phyloP scores from a whole-genome alignment of 345 rosid genomes.

The Heritiera fomes region DNA sequence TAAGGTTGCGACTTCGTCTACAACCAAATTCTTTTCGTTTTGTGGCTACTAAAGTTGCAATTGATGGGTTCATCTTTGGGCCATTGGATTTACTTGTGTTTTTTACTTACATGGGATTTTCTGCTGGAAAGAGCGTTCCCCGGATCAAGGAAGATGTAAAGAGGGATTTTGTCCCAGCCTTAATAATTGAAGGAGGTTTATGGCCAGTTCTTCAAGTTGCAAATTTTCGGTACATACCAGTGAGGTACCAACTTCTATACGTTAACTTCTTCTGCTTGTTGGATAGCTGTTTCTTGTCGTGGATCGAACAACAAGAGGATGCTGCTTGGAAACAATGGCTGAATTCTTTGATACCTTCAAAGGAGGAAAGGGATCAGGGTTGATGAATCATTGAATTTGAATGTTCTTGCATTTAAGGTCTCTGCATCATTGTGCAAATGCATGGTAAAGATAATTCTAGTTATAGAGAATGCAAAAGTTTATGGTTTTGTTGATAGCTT shows the following conservation, averaged over 20 bases:
- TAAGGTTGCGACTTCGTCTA: conserved; percentile 29
- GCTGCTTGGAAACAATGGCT: conserved; percentile 45
- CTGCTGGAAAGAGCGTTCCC: conserved; percentile 38
- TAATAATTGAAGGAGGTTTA: conserved; percentile 36
- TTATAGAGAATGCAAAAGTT: not conserved
- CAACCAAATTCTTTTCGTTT: conserved; percentile 40
- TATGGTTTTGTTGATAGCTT: not conserved
- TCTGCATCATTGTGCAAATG: not conserved
- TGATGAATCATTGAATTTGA: conserved; percentile 3
- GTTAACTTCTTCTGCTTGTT: conserved; percentile 43
- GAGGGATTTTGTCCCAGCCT: conserved; percentile 39
- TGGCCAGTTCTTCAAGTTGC: conserved; percentile 40
- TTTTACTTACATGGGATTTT: conserved; percentile 42
- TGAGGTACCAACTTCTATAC: conserved; percentile 42
- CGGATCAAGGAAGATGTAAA: conserved; percentile 36
- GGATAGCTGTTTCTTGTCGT: conserved; percentile 47
- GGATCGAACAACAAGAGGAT: conserved; percentile 47
- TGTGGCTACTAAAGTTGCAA: conserved; percentile 38
- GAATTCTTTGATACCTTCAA: conserved; percentile 24
- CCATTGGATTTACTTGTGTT: conserved; percentile 42
- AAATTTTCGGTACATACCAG: conserved; percentile 42
- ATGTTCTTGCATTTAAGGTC: not conserved
- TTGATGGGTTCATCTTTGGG: conserved; percentile 39
- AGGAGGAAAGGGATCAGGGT: conserved; percentile 26
- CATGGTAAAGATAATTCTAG: not conserved